Conservation (phyloP, 2,329 filamentous ascomycete species). For the Ceratocystis diversiconidia region DNA sequence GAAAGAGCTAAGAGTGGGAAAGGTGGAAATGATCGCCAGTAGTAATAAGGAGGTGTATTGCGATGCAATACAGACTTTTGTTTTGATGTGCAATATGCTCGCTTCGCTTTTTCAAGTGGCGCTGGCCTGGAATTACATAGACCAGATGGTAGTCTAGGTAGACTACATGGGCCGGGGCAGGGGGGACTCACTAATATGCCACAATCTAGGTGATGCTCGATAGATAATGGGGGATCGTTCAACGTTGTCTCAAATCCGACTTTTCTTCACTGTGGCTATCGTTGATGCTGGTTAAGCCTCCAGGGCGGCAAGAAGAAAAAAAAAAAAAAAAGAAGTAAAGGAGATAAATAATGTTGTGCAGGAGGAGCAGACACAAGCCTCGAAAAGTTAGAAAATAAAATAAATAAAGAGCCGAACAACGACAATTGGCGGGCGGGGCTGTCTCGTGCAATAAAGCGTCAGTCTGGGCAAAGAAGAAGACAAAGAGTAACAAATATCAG, state of each 20-base stretch:
- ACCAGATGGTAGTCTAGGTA: neutral
- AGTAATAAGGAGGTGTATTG: neutral
- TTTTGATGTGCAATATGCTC: conserved; percentile 1
- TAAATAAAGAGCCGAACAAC: neutral
- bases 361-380: neutral
- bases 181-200: conserved; percentile 1
- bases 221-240: neutral
- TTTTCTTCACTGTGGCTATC: neutral
- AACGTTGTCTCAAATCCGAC: neutral
- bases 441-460: neutral
- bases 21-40: neutral
- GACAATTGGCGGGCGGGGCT: neutral
- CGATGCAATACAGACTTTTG: neutral
- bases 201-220: neutral
- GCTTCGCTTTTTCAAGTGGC: neutral
- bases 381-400: neutral
- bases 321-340: neutral
- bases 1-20: neutral
- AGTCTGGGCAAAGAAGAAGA: neutral
- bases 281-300: neutral
- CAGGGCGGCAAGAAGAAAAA: neutral
- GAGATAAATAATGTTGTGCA: neutral
- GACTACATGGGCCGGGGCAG: neutral
- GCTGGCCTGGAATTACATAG: conserved; percentile 2
- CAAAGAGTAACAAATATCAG: neutral